These are phyloP conservation scores for Candida nitratophila DNA, from an alignment of 805 yeast species.

Conservation along the genomic window DNA sequence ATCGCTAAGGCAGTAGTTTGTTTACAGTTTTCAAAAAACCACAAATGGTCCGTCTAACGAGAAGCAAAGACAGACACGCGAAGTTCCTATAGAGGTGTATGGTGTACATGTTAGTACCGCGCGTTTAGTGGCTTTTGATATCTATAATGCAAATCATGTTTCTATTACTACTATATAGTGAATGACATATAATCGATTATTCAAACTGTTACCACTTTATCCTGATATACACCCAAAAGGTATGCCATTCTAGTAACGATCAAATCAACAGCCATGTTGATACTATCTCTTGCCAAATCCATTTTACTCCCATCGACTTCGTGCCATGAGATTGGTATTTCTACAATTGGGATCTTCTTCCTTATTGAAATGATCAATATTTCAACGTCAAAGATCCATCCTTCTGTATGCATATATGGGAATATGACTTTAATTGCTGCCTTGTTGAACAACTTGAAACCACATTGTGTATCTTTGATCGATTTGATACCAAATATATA, in stretches of 20 bases:
- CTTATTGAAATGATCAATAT: constrained; percentile 72
- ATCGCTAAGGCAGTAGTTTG: too few relatives aligned
- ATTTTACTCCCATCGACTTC: constrained; percentile 95
- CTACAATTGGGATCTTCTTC: constrained; percentile 59
- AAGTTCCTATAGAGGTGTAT: not conserved
- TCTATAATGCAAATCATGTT: too few relatives aligned
- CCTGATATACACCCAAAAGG: constrained; percentile 67
- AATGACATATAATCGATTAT: not conserved
- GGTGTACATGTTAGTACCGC: not conserved
- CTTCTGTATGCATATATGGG: constrained; percentile 91
- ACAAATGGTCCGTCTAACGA: too few relatives aligned
- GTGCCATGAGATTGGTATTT: constrained; percentile 91
- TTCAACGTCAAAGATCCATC: constrained; percentile 98
- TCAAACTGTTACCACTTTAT: not conserved
- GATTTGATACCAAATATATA: constrained; percentile 82
- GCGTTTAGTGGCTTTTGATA: too few relatives aligned
- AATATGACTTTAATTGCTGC: constrained; percentile 59
- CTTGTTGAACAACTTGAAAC: constrained; percentile 85
- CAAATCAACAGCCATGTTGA: constrained; percentile 90
- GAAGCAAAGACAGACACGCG: too few relatives aligned
- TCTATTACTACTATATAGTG: too few relatives aligned
- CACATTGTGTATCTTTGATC: constrained; percentile 94
- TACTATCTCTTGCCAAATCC: constrained; percentile 83
- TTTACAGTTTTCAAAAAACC: not conserved
- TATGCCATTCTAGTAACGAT: constrained; percentile 89